Base-by-base conservation (phyloP, 768 basidiomycete genomes). In the Jaapia argillacea region DNA sequence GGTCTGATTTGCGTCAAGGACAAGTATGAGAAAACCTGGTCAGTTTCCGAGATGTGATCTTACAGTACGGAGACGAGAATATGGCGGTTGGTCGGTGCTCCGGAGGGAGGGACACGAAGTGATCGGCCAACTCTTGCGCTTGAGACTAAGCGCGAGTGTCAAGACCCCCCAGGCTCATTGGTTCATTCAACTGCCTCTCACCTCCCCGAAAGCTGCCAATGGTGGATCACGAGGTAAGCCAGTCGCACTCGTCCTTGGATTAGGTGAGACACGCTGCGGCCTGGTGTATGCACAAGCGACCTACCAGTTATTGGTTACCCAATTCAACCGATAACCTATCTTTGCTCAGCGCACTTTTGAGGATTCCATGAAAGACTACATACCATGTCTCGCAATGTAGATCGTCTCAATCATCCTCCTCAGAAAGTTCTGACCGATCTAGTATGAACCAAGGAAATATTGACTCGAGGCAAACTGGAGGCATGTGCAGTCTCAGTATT, bases 41-140 rank as follows among this genome's bases (percentile, higher is more conserved):
- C 20, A 28, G 27, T 23, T 21, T 33, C 16, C 10, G 28, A 10
- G 31, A 43, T 23, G 22, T 24, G 20, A 24, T 12, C 4, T 58
- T 44, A 87, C 87, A 91, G 55, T 84, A 89, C 5, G 87, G 87
- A 6, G 87, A 90, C 7, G 85, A 87, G 58, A 87, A 82, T 45
- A 90, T 84, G 4, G 75, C 80, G 2, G 81, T 88, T 1, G 88
- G 88, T 10, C 73, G 69, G 36, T 81, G 70, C 5, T 78, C 69
- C 43, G 73, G 69, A 13, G 85, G 82, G 13, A 89, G 64, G 5
- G 75, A 72, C 18, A 66, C 48, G 50, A 89, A 77, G 57, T 83
- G 75, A 13, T 66, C 63, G 1, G 77, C 81, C 18, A 89, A 63
- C 56, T 90, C 85, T 43, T 74, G 59, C 1, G 89, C 86, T 64